These are phyloP conservation scores for Magnolia sinica DNA, from an alignment of 164 flowering plant genomes.

Conservation along the genomic window DNA sequence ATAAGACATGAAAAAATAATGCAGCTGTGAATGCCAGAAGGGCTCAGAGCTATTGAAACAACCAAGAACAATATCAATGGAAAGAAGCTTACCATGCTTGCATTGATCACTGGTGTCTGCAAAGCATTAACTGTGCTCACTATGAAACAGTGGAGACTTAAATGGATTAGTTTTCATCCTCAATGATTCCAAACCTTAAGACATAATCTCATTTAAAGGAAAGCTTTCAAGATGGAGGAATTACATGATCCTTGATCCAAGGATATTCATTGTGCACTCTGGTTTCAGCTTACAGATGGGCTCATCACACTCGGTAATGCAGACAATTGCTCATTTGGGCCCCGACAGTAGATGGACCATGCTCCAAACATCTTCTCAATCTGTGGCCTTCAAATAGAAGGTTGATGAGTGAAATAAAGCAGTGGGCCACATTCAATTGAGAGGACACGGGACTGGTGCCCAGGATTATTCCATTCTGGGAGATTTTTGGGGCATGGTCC, in stretches of 20 bases:
- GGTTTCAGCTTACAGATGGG: background rate
- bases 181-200: background rate
- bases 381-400: too few species aligned
- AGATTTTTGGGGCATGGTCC: too few species aligned
- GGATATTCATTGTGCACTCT: background rate
- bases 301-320: too few species aligned
- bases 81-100: constrained; percentile 70
- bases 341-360: too few species aligned
- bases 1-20: constrained; percentile 10
- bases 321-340: too few species aligned
- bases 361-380: too few species aligned
- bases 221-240: background rate
- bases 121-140: constrained; percentile 95
- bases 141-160: constrained; percentile 72
- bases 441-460: too few species aligned
- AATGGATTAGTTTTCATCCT: background rate
- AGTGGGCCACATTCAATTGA: too few species aligned
- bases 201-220: background rate
- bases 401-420: too few species aligned
- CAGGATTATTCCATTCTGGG: too few species aligned
- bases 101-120: constrained; percentile 97
- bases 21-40: constrained; percentile 1
- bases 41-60: constrained; percentile 2
- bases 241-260: background rate
- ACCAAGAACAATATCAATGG: background rate